A percentile compares a stretch with the other conserved stretches of the same genome.
phyloP scores from a whole-genome alignment of 2,329 filamentous ascomycete species.

The Chrysoporthe deuterocubensis region DNA sequence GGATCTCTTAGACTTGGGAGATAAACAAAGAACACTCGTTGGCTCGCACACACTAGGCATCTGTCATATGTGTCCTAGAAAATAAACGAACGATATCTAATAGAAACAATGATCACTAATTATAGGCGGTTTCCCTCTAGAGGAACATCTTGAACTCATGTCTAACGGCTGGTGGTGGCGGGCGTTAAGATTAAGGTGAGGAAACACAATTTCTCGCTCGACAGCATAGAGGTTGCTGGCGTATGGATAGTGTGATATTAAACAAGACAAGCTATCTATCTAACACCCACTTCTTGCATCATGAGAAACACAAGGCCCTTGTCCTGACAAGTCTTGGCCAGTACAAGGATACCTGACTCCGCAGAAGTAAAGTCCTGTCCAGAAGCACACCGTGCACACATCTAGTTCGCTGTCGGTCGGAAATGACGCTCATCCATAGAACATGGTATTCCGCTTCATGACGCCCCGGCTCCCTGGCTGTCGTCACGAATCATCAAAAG shows the following conservation, averaged over 20 bases:
- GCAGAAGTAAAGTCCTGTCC: not conserved
- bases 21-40: too few species aligned
- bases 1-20: too few species aligned
- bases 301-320: not conserved
- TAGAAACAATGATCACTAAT: too few species aligned
- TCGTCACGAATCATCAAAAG: slow-evolving; percentile 46
- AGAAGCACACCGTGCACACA: not conserved
- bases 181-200: too few species aligned
- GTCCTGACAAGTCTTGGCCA: not conserved
- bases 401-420: not conserved
- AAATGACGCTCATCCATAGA: not conserved
- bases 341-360: not conserved
- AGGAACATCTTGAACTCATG: too few species aligned
- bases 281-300: not conserved
- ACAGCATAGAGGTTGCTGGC: not conserved
- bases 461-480: not conserved
- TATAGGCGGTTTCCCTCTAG: too few species aligned
- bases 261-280: not conserved
- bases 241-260: not conserved
- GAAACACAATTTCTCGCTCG: too few species aligned
- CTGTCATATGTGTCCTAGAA: too few species aligned
- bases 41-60: too few species aligned
- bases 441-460: not conserved
- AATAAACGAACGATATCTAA: too few species aligned
- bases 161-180: too few species aligned